Conservation (phyloP, 2,329 filamentous ascomycete species). For the Fusarium pseudoanthophilum region DNA sequence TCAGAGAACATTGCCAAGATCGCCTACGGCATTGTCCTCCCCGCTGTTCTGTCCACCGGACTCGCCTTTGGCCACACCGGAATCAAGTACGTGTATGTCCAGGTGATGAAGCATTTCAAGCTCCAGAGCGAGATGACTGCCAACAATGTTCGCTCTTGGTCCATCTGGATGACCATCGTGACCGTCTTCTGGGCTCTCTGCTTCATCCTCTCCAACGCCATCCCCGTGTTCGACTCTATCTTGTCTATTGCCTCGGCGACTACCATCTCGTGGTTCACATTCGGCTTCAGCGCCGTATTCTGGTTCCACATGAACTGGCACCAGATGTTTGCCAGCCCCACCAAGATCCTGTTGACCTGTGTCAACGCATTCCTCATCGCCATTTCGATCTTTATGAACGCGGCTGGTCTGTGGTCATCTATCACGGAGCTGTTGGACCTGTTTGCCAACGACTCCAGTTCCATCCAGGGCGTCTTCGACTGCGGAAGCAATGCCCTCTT, state of each 20-base stretch:
- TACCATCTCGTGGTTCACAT: slow-evolving; percentile 52
- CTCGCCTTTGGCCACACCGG: slow-evolving; percentile 50
- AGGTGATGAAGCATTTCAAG: slow-evolving; percentile 49
- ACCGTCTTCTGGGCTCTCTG: slow-evolving; percentile 50
- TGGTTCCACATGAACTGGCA: slow-evolving; percentile 53
- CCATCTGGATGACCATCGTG: slow-evolving; percentile 49
- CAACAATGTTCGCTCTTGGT: slow-evolving; percentile 49
- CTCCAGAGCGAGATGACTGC: slow-evolving; percentile 48
- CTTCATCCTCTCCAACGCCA: slow-evolving; percentile 51
- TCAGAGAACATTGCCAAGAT: slow-evolving; percentile 40
- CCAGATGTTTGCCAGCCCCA: slow-evolving; percentile 43
- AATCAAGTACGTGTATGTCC: slow-evolving; percentile 51
- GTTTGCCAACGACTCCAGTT: slow-evolving; percentile 43
- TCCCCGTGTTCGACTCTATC: slow-evolving; percentile 53
- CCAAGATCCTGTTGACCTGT: slow-evolving; percentile 44
- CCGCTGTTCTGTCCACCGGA: slow-evolving; percentile 46
- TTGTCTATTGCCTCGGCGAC: slow-evolving; percentile 51
- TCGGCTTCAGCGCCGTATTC: slow-evolving; percentile 50
- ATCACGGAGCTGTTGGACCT: slow-evolving; percentile 48
- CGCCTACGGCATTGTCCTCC: slow-evolving; percentile 49
- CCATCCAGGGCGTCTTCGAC: slow-evolving; percentile 48
- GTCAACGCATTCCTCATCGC: slow-evolving; percentile 48
- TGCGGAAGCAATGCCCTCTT: slow-evolving; percentile 51
- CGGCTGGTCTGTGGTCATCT: slow-evolving; percentile 50
- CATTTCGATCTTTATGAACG: slow-evolving; percentile 51